phyloP scores from a whole-genome alignment of 805 yeast species.

The Yamadazyma philogaea region DNA sequence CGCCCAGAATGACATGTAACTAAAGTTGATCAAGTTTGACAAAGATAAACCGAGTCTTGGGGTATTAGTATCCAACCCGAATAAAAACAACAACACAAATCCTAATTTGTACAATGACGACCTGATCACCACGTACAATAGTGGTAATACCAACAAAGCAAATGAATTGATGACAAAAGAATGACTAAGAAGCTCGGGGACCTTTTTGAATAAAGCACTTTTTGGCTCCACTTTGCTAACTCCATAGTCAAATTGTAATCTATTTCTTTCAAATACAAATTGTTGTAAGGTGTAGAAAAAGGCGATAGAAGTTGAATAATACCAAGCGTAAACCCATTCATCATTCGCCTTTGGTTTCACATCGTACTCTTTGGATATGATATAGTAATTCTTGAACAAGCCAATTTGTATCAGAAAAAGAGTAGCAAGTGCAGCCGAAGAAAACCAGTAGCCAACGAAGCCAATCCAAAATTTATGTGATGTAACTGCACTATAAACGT shows the following conservation, averaged over 20 bases:
- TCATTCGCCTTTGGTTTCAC: conserved; percentile 37
- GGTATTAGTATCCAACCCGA: conserved; percentile 37
- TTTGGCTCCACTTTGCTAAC: conserved; percentile 44
- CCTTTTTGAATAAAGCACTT: conserved; percentile 23
- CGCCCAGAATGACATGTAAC: conserved; percentile 32
- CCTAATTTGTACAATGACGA: conserved; percentile 38
- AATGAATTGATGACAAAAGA: conserved; percentile 31
- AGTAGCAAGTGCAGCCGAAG: conserved; percentile 22
- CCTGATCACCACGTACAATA: conserved; percentile 41
- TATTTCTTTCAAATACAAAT: conserved; percentile 52
- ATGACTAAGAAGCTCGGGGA: conserved; percentile 34
- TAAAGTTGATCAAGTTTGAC: conserved; percentile 25
- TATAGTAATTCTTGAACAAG: conserved; percentile 25
- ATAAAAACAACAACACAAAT: conserved; percentile 25
- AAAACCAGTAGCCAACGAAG: conserved; percentile 19
- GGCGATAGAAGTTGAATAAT: conserved; percentile 39
- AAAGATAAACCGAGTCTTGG: conserved; percentile 39
- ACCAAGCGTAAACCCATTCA: conserved; percentile 50
- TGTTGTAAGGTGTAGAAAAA: conserved; percentile 50
- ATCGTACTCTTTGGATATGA: conserved; percentile 39
- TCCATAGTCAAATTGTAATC: conserved; percentile 47
- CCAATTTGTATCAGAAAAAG: conserved; percentile 29
- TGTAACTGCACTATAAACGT: conserved; percentile 22
- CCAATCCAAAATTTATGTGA: conserved; percentile 18
- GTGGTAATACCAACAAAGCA: conserved; percentile 30